phyloP scores from a whole-genome alignment of 1,139 yeast species.

The Debaryomyces psychrophilus region DNA sequence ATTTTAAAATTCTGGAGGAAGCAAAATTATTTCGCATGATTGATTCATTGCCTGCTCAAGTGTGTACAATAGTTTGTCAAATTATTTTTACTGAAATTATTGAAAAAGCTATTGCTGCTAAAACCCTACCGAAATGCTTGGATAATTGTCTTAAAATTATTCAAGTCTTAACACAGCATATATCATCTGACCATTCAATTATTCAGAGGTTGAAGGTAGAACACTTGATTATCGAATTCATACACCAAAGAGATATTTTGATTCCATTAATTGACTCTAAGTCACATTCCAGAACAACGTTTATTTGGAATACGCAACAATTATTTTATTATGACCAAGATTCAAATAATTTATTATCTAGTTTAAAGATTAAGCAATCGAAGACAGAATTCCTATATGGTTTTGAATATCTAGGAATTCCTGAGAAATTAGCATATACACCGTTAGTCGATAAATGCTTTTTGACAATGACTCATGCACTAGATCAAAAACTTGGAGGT shows the following conservation, averaged over 20 bases:
- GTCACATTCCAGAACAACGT: constrained; percentile 17
- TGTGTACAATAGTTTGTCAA: constrained; percentile 59
- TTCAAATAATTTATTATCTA: constrained; percentile 26
- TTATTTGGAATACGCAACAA: constrained; percentile 58
- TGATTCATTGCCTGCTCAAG: constrained; percentile 57
- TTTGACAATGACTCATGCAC: constrained; percentile 72
- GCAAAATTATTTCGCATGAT: constrained; percentile 16
- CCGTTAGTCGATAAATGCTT: constrained; percentile 70
- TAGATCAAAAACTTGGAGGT: constrained; percentile 79
- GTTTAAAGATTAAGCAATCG: constrained; percentile 58
- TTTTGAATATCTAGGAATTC: constrained; percentile 79
- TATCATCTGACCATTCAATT: constrained; percentile 25
- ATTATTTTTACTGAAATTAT: constrained; percentile 54
- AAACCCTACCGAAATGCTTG: constrained; percentile 7
- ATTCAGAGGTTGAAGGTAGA: constrained; percentile 56
- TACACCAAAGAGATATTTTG: constrained; percentile 60
- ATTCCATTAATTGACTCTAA: constrained; percentile 22
- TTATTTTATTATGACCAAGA: constrained; percentile 43
- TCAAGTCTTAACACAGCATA: constrained; percentile 18
- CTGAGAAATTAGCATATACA: constrained; percentile 76
- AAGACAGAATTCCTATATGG: constrained; percentile 63
- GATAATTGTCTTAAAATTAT: constrained; percentile 16
- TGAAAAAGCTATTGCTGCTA: constrained; percentile 31
- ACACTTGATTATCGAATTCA: constrained; percentile 62
- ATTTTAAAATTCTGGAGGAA: neutral